Evolutionary conservation across 306 rosid genomes (phyloP).

Genomic region (Calophaca sinica): DNA sequence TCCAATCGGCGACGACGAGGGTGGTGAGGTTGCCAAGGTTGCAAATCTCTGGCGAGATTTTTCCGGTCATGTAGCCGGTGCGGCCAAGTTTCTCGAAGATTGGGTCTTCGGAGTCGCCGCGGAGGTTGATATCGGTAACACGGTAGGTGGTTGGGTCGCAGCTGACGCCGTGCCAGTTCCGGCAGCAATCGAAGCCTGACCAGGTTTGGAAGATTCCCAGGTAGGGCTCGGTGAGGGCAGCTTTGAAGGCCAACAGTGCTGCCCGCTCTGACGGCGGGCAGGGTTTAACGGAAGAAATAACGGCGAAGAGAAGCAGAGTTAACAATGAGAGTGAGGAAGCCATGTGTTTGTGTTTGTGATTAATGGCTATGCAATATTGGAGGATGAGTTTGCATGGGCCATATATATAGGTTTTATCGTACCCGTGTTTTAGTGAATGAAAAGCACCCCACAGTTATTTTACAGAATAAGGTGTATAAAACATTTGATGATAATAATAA

Average conservation of each 20-base stretch:
- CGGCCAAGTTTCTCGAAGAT: conserved; percentile 63
- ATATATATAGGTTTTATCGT: conserved; percentile 28
- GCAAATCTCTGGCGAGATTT: conserved; percentile 79
- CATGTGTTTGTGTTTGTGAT: conserved; percentile 39
- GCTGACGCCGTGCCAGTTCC: conserved; percentile 73
- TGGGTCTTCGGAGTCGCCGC: conserved; percentile 86
- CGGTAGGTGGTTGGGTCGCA: conserved; percentile 71
- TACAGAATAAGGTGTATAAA: too few relatives aligned
- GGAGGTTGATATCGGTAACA: conserved; percentile 79
- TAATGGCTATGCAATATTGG: conserved; percentile 13
- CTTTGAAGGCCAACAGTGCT: conserved; percentile 72
- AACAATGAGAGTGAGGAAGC: conserved; percentile 46
- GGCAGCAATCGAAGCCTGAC: conserved; percentile 76
- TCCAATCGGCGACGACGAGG: conserved; percentile 84
- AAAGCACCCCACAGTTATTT: too few relatives aligned
- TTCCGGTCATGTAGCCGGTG: conserved; percentile 77
- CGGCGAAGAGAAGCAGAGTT: conserved; percentile 45
- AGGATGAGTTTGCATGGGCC: conserved; percentile 32
- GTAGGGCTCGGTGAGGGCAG: conserved; percentile 68
- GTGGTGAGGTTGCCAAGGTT: conserved; percentile 61
- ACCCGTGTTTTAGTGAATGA: too few relatives aligned
- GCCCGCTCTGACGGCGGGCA: conserved; percentile 76
- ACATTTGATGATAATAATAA: too few relatives aligned
- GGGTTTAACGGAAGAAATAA: conserved; percentile 56
- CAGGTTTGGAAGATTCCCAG: conserved; percentile 77